These are phyloP conservation scores for Fraxinus pennsylvanica DNA, from an alignment of 257 asterid species.

Conservation along the genomic window DNA sequence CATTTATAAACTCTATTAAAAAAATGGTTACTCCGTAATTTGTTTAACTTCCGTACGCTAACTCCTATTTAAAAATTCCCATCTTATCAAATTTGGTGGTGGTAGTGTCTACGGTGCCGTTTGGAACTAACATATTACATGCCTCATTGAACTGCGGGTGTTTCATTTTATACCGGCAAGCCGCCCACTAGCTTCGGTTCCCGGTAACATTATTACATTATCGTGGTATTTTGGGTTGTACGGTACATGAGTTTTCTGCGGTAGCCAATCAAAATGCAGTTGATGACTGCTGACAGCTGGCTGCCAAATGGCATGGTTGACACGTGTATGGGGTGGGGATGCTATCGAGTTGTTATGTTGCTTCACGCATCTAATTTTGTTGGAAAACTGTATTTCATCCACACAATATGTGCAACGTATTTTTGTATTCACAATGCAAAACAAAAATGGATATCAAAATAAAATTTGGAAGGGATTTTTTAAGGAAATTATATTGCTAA, in stretches of 20 bases:
- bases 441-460: too few species aligned
- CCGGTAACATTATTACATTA: conserved; percentile 30
- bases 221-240: conserved; percentile 19
- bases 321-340: conserved; percentile 22
- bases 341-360: conserved; percentile 13
- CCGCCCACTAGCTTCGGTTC: conserved; percentile 38
- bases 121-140: conserved; percentile 25
- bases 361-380: conserved; percentile 23
- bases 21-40: background rate
- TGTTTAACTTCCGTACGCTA: background rate
- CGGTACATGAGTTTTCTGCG: background rate
- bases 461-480: too few species aligned
- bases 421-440: background rate
- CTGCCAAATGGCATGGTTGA: conserved; percentile 5
- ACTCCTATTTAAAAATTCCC: background rate
- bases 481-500: too few species aligned
- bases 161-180: conserved; percentile 35
- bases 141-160: conserved; percentile 46
- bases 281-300: conserved; percentile 30
- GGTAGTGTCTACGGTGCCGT: conserved; percentile 17
- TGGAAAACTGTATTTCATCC: background rate
- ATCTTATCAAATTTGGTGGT: background rate
- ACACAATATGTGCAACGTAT: background rate
- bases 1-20: too few species aligned
- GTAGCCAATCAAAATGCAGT: conserved; percentile 20